Evolutionary conservation across 805 yeast genomes (phyloP).

Genomic region (Brettanomyces custersianus): DNA sequence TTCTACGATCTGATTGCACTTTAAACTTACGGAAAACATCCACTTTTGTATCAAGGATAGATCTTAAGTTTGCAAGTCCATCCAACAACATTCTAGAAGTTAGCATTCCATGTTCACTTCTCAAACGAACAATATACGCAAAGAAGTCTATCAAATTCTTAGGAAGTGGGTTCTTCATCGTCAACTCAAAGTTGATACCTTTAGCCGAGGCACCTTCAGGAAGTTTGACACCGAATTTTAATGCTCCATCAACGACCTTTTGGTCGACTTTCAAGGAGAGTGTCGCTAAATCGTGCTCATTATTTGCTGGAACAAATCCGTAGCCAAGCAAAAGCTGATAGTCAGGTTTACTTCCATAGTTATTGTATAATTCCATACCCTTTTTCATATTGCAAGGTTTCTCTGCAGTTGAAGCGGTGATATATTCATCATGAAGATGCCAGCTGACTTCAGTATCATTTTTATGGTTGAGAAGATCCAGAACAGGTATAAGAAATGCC

Average conservation of each 20-base stretch:
- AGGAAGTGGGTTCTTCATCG: slow-evolving; percentile 22
- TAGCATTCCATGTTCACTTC: slow-evolving; percentile 34
- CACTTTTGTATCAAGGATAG: slow-evolving; percentile 44
- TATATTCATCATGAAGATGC: slow-evolving; percentile 26
- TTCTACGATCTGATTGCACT: slow-evolving; percentile 9
- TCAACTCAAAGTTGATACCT: slow-evolving; percentile 33
- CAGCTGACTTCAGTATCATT: slow-evolving; percentile 55
- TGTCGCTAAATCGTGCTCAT: slow-evolving; percentile 45
- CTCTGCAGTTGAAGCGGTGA: slow-evolving; percentile 30
- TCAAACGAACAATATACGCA: slow-evolving; percentile 40
- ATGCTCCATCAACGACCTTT: slow-evolving; percentile 14
- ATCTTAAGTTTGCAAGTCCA: slow-evolving; percentile 46
- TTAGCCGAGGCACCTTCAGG: slow-evolving; percentile 29
- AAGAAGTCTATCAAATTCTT: slow-evolving; percentile 41
- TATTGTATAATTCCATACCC: slow-evolving; percentile 63
- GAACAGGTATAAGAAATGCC: slow-evolving; percentile 69
- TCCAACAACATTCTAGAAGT: slow-evolving; percentile 51
- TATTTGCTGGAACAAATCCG: slow-evolving; percentile 57
- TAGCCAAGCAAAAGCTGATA: slow-evolving; percentile 61
- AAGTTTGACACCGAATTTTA: slow-evolving; percentile 31
- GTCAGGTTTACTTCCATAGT: slow-evolving; percentile 72
- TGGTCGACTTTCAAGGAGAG: slow-evolving; percentile 51
- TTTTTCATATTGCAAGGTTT: slow-evolving; percentile 22
- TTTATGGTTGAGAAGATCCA: slow-evolving; percentile 70
- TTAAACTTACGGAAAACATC: slow-evolving; percentile 29